Evolutionary conservation across 2,329 filamentous ascomycete species (phyloP), one percentile per base, ranked within the genome.

Genomic region (Diplodia seriata): DNA sequence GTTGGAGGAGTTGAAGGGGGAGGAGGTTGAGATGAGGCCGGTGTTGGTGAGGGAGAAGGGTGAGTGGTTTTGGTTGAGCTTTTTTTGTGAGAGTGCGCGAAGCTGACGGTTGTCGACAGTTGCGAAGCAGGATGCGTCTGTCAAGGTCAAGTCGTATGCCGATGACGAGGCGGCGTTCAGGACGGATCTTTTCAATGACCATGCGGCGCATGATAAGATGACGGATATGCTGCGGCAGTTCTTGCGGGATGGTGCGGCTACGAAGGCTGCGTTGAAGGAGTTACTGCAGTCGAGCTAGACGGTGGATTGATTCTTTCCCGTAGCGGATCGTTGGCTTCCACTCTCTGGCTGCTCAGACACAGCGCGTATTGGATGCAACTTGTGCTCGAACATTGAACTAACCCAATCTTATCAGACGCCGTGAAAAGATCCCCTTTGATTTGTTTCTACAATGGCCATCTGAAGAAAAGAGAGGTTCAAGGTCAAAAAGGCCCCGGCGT

Each of bases 1-100:
- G 2, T 76, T 90, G 62, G 33, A 55, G 38, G 75, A 75, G 11
- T 76, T 74, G 15, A 73, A 73, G 67, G 70, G 66, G 8, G 51
- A 47, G 6, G 59, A 51, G 36, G 47, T 51, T 5, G 59, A 63
- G n/a, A 51, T 63, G 9, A 63, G 51, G 47, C 47, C 38, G n/a
- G 50, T 55, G n/a, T 33, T 66, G 26, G 50, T 36, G 2, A 33
- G 49, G 14, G 62, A 51, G n/a, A 49, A 66, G 20, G 54, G 43
- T 57, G 36, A 36, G 65, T 51, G 11, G 1, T n/a, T 8, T 18
- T 29, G 9, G 15, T 31, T 26, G 26, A 26, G 4, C 26, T 26
- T 26, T 26, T 15, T 9, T 14, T 12, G 43, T 23, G 31, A 33
- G 31, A 33, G 31, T 5, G 9, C 0, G 26, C 5, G 9, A 6